A percentile compares a stretch with the other conserved stretches of the same genome.
Conservation (phyloP, 371 early-diverging fungal genomes). For the Circinella minor region DNA sequence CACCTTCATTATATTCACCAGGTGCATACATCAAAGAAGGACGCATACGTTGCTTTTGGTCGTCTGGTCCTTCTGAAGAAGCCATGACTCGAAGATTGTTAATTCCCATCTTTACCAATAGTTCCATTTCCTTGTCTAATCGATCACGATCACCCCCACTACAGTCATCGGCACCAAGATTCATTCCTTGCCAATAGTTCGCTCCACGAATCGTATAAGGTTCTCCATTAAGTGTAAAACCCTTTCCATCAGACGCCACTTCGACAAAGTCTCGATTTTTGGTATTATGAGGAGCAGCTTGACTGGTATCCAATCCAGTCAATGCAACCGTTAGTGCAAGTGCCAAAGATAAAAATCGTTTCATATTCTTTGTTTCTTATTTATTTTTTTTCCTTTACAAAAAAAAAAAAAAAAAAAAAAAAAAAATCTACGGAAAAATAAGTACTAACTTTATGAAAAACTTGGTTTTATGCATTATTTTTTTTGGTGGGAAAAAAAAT, state of each 20-base stretch:
- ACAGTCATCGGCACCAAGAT: slow-evolving; percentile 50
- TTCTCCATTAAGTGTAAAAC: slow-evolving; percentile 33
- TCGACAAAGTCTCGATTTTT: slow-evolving; percentile 23
- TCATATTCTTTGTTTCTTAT: not conserved
- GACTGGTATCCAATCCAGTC: not conserved
- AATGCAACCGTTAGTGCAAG: not conserved
- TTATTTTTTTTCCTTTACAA: too few relatives aligned
- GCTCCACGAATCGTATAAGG: slow-evolving; percentile 55
- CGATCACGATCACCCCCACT: slow-evolving; percentile 56
- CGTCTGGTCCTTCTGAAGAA: slow-evolving; percentile 64
- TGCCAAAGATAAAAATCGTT: slow-evolving; percentile 1
- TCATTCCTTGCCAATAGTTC: slow-evolving; percentile 80
- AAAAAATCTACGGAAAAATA: not conserved
- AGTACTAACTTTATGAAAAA: too few relatives aligned
- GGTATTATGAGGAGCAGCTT: not conserved
- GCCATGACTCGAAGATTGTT: slow-evolving; percentile 73
- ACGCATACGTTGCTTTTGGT: slow-evolving; percentile 62
- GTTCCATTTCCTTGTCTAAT: slow-evolving; percentile 52
- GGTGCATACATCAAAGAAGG: slow-evolving; percentile 63
- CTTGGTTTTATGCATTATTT: not conserved
- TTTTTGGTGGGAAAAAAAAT: not conserved
- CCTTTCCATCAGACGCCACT: slow-evolving; percentile 21
- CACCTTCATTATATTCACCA: slow-evolving; percentile 56
- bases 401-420: not conserved
- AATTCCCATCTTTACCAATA: slow-evolving; percentile 52